phyloP scores from a whole-genome alignment of 805 yeast genomes.

The Lachancea quebecensis region DNA sequence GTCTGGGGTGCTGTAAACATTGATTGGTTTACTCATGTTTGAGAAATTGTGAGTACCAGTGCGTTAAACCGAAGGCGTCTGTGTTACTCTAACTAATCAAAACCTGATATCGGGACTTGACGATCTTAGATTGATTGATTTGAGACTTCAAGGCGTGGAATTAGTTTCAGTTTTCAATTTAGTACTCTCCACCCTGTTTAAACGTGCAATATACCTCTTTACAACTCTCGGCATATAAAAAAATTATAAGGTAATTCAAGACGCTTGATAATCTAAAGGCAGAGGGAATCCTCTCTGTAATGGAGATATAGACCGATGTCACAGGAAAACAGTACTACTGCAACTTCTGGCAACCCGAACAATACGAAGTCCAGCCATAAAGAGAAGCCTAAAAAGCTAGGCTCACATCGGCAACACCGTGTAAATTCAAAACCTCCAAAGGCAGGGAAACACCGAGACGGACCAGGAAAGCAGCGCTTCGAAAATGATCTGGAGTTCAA shows the following conservation, averaged over 20 bases:
- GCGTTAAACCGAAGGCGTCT: neutral
- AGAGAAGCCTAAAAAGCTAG: neutral
- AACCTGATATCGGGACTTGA: no score
- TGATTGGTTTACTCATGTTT: constrained; percentile 27
- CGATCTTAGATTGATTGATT: no score
- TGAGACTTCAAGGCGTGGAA: no score
- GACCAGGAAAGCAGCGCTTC: neutral
- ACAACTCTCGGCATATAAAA: no score
- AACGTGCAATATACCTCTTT: no score
- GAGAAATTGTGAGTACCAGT: neutral
- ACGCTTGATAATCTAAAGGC: neutral
- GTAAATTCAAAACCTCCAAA: constrained; percentile 1
- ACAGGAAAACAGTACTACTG: constrained; percentile 1
- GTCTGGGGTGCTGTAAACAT: constrained; percentile 29
- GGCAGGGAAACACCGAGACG: neutral
- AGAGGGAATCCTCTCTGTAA: constrained; percentile 2
- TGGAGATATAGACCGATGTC: constrained; percentile 6
- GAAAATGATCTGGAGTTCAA: constrained; percentile 24
- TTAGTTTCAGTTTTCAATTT: no score
- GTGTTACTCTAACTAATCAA: neutral
- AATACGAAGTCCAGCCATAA: neutral
- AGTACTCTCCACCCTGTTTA: no score
- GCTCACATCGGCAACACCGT: neutral
- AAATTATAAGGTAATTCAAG: no score
- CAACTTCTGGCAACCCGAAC: neutral